Conservation (phyloP, 140 eudicot species). For the Flaveria floridana region DNA sequence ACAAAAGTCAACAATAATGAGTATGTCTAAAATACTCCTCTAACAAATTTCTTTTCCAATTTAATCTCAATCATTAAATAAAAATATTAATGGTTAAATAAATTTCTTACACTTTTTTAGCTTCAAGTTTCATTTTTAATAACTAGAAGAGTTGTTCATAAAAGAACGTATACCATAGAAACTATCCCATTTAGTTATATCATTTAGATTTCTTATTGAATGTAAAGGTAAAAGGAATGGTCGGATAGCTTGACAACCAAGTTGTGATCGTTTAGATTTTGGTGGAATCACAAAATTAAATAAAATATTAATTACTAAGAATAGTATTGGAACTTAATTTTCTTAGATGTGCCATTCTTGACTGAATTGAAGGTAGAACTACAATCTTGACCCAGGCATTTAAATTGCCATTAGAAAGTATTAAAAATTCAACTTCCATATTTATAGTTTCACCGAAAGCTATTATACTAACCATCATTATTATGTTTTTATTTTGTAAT, state of each 20-base stretch:
- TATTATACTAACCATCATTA: background rate
- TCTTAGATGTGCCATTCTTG: background rate
- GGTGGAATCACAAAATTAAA: background rate
- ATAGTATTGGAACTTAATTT: background rate
- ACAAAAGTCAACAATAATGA: no score
- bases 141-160: no score
- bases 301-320: background rate
- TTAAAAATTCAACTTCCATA: background rate
- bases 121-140: no score
- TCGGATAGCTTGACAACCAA: background rate
- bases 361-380: background rate
- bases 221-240: background rate
- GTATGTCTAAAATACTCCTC: no score
- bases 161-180: no score
- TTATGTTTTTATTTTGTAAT: no score
- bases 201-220: no score
- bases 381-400: background rate
- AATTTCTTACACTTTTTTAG: no score
- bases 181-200: no score
- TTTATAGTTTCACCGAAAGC: background rate
- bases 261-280: background rate
- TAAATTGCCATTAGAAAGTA: background rate
- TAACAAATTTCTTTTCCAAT: no score
- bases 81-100: no score
- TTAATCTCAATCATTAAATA: no score